These are phyloP conservation scores for Rhodotorula kratochvilovae DNA, from an alignment of 768 basidiomycete species.

Conservation along the genomic window DNA sequence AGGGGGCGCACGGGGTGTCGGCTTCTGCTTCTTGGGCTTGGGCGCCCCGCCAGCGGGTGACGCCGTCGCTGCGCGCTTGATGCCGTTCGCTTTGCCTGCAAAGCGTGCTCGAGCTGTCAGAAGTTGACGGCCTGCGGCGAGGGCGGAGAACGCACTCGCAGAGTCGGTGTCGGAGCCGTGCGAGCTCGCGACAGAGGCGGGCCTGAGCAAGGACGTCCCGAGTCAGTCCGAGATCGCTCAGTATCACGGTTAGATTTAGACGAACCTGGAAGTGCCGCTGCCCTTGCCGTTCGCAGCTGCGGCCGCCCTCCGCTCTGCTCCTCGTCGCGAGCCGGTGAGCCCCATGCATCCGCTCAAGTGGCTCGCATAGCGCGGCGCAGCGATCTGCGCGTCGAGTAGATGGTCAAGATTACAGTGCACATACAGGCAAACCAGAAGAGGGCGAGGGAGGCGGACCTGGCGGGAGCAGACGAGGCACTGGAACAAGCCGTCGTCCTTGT, in stretches of 20 bases:
- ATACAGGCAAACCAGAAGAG: accelerated
- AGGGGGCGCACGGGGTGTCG: slow-evolving; percentile 2
- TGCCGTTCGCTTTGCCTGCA: slow-evolving; percentile 11
- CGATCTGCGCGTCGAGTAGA: neutral
- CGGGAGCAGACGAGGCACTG: slow-evolving; percentile 23
- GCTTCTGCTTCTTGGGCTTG: slow-evolving; percentile 34
- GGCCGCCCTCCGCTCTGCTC: slow-evolving; percentile 8
- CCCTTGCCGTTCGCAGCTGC: neutral
- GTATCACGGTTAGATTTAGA: neutral
- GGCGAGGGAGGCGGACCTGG: neutral
- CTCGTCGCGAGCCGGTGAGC: slow-evolving; percentile 18
- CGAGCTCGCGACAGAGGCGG: slow-evolving; percentile 18
- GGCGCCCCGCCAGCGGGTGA: slow-evolving; percentile 1
- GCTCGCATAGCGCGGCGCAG: slow-evolving; percentile 32
- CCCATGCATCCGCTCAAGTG: slow-evolving; percentile 36
- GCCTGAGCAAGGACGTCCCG: neutral
- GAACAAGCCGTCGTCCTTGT: slow-evolving; percentile 34
- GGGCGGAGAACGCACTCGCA: neutral
- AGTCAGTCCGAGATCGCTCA: neutral
- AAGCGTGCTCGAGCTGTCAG: neutral
- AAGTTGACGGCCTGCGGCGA: neutral
- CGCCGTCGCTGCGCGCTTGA: slow-evolving; percentile 11
- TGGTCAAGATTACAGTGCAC: neutral
- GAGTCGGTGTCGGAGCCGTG: slow-evolving; percentile 16
- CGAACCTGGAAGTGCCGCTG: neutral